Evolutionary conservation across 495 filamentous ascomycete species (phyloP).

Genomic region (Bacidia gigantensis): DNA sequence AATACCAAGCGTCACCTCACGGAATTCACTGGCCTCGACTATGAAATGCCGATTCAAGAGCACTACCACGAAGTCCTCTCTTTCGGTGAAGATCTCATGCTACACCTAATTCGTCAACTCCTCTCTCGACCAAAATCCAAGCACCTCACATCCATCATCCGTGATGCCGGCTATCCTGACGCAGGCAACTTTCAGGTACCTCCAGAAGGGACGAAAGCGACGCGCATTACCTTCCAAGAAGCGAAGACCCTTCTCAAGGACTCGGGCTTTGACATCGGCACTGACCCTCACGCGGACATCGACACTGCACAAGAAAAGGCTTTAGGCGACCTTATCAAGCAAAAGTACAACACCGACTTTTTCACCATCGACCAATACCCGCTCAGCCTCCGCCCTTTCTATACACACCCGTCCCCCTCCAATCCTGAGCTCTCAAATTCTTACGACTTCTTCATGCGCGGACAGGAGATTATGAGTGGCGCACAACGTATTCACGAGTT

Average conservation of each 20-base stretch:
- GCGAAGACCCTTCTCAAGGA: constrained; percentile 69
- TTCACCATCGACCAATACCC: constrained; percentile 89
- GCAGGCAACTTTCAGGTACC: constrained; percentile 44
- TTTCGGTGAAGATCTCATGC: constrained; percentile 70
- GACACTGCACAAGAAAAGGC: constrained; percentile 78
- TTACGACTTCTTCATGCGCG: constrained; percentile 91
- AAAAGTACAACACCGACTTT: constrained; percentile 82
- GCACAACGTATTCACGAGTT: constrained; percentile 76
- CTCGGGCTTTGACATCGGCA: constrained; percentile 57
- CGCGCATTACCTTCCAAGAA: constrained; percentile 74
- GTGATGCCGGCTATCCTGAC: constrained; percentile 41
- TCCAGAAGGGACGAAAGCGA: constrained; percentile 41
- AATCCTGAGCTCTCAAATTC: constrained; percentile 61
- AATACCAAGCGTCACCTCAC: constrained; percentile 96
- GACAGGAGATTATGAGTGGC: constrained; percentile 78
- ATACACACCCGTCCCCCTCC: constrained; percentile 64
- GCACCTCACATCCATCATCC: constrained; percentile 52
- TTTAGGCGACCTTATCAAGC: constrained; percentile 68
- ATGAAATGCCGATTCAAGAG: constrained; percentile 87
- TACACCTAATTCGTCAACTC: constrained; percentile 74
- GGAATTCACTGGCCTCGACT: constrained; percentile 92
- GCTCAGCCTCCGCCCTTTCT: constrained; percentile 72
- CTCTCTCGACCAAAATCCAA: constrained; percentile 46
- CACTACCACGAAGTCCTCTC: constrained; percentile 78
- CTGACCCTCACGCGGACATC: constrained; percentile 67